Evolutionary conservation across 768 basidiomycete species (phyloP), one percentile per base, ranked within the genome.

Genomic region (Kwoniella sp.): DNA sequence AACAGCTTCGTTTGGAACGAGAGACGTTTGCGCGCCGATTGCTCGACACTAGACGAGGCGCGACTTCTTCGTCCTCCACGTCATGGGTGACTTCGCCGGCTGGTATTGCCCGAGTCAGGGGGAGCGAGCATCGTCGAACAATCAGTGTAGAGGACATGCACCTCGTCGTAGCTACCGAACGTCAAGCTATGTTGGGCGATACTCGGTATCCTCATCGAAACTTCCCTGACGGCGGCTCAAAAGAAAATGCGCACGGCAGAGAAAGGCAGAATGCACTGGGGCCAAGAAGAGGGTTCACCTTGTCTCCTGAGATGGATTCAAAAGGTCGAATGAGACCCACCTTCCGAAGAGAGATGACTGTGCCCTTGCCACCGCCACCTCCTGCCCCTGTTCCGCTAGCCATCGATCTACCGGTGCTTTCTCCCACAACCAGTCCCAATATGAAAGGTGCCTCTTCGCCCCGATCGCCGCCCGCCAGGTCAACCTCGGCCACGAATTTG

Each of bases 141-240:
- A 48, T 55, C 19, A 62, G 60, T 25, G 51, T 56, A 12, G 53
- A 62, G 24, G 65, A 67, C 55, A 64, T 64, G 62, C 55, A 48
- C 25, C 27, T 58, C 8, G 60, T 49, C 12, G 25, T 54, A 25
- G 56, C 55, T 7, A 40, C 25, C 7, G 62, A 22, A 15, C 15
- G 22, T 13, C 19, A 22, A 17, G 53, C 19, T 17, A 27, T 30
- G 36, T 17, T 50, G 29, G 46, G 29, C 36, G 51, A 54, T 15
- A 25, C 48, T 8, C 47, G 56, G 21, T 21, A 30, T 17, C 25
- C 48, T 26, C 22, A 24, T 5, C 13, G 15, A 19, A 6, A 24
- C 25, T 2, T 19, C 15, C 62, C 51, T 9, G 49, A 19, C 8
- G 13, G 33, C 8, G n/a, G 47, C n/a, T 13, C 24, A 56, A n/a